Conservation (phyloP, 2,329 filamentous ascomycete genomes). For the Aureobasidium sp. region DNA sequence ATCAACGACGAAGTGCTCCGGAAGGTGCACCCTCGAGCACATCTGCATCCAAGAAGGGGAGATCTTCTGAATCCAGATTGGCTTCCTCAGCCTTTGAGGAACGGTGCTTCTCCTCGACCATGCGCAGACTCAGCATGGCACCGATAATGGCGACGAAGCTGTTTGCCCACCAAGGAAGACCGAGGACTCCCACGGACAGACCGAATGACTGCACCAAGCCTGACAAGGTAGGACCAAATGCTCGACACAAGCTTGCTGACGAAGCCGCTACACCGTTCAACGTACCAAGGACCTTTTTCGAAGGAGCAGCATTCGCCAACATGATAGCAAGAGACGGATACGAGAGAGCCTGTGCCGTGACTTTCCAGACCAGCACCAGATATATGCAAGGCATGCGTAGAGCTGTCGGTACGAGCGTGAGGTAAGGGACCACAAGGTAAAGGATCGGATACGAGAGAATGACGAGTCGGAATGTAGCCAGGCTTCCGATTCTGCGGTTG, state of each 20-base stretch:
- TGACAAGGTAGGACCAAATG: constrained; percentile 81
- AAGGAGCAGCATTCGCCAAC: constrained; percentile 79
- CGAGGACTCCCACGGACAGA: constrained; percentile 72
- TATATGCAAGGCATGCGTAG: constrained; percentile 71
- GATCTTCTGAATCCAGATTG: constrained; percentile 2
- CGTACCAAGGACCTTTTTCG: constrained; percentile 74
- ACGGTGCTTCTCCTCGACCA: constrained; percentile 39
- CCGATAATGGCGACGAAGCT: constrained; percentile 69
- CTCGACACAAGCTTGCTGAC: constrained; percentile 79
- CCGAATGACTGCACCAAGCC: constrained; percentile 79
- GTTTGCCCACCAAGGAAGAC: constrained; percentile 89
- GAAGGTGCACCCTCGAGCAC: background rate
- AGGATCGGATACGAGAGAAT: constrained; percentile 78
- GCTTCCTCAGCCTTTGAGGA: constrained; percentile 12
- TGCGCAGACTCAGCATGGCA: constrained; percentile 65
- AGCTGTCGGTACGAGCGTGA: constrained; percentile 69
- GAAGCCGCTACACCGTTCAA: constrained; percentile 91
- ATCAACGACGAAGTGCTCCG: background rate
- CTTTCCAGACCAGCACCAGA: constrained; percentile 77
- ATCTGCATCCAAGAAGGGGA: constrained; percentile 9
- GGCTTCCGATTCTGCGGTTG: constrained; percentile 65
- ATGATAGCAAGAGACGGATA: constrained; percentile 89
- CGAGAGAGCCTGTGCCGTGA: constrained; percentile 81
- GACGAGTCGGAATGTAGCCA: constrained; percentile 75
- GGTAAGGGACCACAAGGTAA: constrained; percentile 82